Evolutionary conservation across 495 filamentous ascomycete genomes (phyloP).

Genomic region (Xylaria bambusicola): DNA sequence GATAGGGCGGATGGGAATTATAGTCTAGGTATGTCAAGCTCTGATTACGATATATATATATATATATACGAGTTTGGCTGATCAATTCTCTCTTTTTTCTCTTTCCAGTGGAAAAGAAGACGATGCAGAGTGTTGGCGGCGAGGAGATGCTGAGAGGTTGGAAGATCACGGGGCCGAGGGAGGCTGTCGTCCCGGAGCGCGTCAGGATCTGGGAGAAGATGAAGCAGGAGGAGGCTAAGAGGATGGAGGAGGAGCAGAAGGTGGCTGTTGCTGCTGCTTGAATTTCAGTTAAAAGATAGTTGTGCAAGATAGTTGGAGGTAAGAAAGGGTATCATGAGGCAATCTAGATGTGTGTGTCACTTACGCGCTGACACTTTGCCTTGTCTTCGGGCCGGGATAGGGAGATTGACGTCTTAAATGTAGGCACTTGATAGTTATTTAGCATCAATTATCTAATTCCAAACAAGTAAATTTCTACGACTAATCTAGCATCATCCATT

Average conservation of each 20-base stretch:
- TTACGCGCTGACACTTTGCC: too few species aligned
- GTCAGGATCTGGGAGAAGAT: slow-evolving; percentile 50
- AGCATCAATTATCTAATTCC: too few species aligned
- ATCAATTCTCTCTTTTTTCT: background rate
- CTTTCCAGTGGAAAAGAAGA: slow-evolving; percentile 64
- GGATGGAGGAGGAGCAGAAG: slow-evolving; percentile 36
- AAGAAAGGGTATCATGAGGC: too few species aligned
- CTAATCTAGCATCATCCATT: too few species aligned
- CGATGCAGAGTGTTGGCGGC: slow-evolving; percentile 55
- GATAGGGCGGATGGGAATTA: slow-evolving; percentile 62
- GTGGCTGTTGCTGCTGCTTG: slow-evolving; percentile 23
- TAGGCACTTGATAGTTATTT: too few species aligned
- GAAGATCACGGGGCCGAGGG: slow-evolving; percentile 59
- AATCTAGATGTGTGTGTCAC: too few species aligned
- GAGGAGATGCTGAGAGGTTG: slow-evolving; percentile 60
- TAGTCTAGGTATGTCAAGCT: slow-evolving; percentile 42
- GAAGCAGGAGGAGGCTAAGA: slow-evolving; percentile 48
- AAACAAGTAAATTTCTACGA: too few species aligned
- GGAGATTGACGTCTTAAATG: too few species aligned
- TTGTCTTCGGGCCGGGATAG: too few species aligned
- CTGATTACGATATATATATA: background rate
- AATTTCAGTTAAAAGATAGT: background rate
- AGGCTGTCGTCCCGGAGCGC: slow-evolving; percentile 44
- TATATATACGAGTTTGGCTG: background rate
- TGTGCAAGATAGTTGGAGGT: too few species aligned